Evolutionary conservation across 2,329 filamentous ascomycete species (phyloP).

Genomic region (Penicillium polonicum): DNA sequence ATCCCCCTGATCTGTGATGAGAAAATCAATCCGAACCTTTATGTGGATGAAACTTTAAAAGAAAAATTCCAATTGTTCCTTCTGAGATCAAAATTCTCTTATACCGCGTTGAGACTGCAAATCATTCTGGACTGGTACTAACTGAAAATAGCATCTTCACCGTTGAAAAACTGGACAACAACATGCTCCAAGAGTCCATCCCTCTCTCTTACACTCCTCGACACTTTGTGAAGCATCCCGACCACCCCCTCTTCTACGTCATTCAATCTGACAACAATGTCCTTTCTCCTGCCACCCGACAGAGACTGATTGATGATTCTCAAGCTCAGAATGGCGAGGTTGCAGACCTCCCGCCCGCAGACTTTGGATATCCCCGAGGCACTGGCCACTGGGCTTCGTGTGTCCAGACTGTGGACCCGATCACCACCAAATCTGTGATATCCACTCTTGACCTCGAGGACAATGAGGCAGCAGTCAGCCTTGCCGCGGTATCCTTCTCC

Average conservation of each 20-base stretch:
- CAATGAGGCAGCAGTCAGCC: slow-evolving; percentile 88
- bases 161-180: slow-evolving; percentile 80
- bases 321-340: slow-evolving; percentile 69
- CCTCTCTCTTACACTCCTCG: slow-evolving; percentile 87
- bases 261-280: slow-evolving; percentile 93
- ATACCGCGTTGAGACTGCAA: not conserved
- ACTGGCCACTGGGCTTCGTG: slow-evolving; percentile 92
- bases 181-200: slow-evolving; percentile 81
- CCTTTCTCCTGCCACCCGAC: slow-evolving; percentile 72
- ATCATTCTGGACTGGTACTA: slow-evolving; percentile 12
- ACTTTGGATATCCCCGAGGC: slow-evolving; percentile 85
- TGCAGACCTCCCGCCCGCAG: slow-evolving; percentile 68
- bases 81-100: slow-evolving; percentile 60
- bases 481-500: slow-evolving; percentile 79
- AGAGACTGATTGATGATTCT: slow-evolving; percentile 72
- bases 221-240: slow-evolving; percentile 81
- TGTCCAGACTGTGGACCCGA: slow-evolving; percentile 85
- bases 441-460: slow-evolving; percentile 79
- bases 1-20: slow-evolving; percentile 45
- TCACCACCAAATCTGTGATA: slow-evolving; percentile 69
- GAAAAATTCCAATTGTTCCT: slow-evolving; percentile 86
- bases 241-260: slow-evolving; percentile 86
- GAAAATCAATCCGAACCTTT: slow-evolving; percentile 37
- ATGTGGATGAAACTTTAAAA: slow-evolving; percentile 49
- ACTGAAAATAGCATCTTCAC: slow-evolving; percentile 70